Evolutionary conservation across 768 basidiomycete genomes (phyloP).

Genomic region (Xanthoconium purpureum): DNA sequence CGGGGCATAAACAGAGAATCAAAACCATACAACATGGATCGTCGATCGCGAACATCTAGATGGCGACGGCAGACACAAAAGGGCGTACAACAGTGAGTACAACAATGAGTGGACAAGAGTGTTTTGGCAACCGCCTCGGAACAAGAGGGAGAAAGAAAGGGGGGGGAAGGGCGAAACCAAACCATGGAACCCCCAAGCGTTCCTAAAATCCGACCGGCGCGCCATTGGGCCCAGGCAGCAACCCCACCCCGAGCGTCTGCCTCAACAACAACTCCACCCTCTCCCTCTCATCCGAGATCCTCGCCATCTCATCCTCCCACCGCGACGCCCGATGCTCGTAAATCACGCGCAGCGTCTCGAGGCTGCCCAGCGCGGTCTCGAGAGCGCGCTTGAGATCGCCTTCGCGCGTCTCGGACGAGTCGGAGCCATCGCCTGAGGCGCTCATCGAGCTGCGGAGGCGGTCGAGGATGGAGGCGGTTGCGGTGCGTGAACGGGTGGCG

Average conservation of each 20-base stretch:
- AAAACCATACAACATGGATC: constrained; percentile 2
- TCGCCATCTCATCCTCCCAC: constrained; percentile 68
- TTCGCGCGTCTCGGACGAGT: constrained; percentile 50
- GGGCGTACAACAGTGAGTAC: background rate
- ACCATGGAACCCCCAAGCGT: no score
- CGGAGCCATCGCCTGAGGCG: constrained; percentile 54
- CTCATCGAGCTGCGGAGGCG: constrained; percentile 39
- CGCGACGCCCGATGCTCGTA: constrained; percentile 68
- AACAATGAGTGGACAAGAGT: background rate
- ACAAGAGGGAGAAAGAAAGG: background rate
- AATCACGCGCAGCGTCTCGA: constrained; percentile 58
- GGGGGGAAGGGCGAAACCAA: no score
- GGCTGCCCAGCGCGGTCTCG: constrained; percentile 64
- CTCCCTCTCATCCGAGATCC: constrained; percentile 64
- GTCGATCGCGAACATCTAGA: background rate
- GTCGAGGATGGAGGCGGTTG: constrained; percentile 44
- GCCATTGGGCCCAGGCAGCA: constrained; percentile 22
- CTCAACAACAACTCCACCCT: constrained; percentile 60
- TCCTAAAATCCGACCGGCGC: background rate
- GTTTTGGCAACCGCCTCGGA: background rate
- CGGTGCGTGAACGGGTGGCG: constrained; percentile 45
- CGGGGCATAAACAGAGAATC: background rate
- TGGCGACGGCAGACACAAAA: background rate
- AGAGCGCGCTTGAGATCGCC: constrained; percentile 67
- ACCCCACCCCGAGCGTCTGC: constrained; percentile 56